Conservation (phyloP, 352 stramenopile genomes). For the Phytophthora pistaciae region DNA sequence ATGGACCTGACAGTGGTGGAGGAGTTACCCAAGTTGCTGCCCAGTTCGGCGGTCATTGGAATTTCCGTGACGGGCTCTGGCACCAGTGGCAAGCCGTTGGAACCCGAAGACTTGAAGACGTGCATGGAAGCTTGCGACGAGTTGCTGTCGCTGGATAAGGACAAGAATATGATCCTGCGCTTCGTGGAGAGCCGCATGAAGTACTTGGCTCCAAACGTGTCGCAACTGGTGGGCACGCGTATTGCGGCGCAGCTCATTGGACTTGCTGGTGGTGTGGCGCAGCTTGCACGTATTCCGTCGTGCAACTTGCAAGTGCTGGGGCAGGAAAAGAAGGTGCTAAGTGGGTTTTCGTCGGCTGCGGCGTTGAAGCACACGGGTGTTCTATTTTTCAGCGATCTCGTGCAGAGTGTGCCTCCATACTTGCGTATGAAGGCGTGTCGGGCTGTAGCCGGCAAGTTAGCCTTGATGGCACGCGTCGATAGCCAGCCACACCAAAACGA, state of each 20-base stretch:
- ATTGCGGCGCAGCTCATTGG: slow-evolving; percentile 96
- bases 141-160: slow-evolving; percentile 85
- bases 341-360: slow-evolving; percentile 86
- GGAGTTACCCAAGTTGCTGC: slow-evolving; percentile 92
- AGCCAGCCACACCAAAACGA: slow-evolving; percentile 87
- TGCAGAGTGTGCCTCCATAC: slow-evolving; percentile 91
- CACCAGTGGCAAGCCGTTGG: slow-evolving; percentile 88
- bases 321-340: slow-evolving; percentile 94
- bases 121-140: slow-evolving; percentile 88
- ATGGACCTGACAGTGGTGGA: slow-evolving; percentile 93
- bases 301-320: slow-evolving; percentile 98
- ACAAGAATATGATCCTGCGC: slow-evolving; percentile 89
- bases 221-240: slow-evolving; percentile 94
- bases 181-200: slow-evolving; percentile 96
- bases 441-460: slow-evolving; percentile 91
- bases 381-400: slow-evolving; percentile 94
- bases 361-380: slow-evolving; percentile 94
- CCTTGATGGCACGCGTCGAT: slow-evolving; percentile 94
- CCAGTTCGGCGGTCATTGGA: slow-evolving; percentile 94
- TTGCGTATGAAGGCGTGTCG: slow-evolving; percentile 96
- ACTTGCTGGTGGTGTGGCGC: slow-evolving; percentile 94
- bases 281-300: slow-evolving; percentile 95
- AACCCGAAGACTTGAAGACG: slow-evolving; percentile 66
- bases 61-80: slow-evolving; percentile 95
- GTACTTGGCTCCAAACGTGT: slow-evolving; percentile 94